Conservation (phyloP, 2,329 filamentous ascomycete genomes). For the Tricladium varicosporioides region DNA sequence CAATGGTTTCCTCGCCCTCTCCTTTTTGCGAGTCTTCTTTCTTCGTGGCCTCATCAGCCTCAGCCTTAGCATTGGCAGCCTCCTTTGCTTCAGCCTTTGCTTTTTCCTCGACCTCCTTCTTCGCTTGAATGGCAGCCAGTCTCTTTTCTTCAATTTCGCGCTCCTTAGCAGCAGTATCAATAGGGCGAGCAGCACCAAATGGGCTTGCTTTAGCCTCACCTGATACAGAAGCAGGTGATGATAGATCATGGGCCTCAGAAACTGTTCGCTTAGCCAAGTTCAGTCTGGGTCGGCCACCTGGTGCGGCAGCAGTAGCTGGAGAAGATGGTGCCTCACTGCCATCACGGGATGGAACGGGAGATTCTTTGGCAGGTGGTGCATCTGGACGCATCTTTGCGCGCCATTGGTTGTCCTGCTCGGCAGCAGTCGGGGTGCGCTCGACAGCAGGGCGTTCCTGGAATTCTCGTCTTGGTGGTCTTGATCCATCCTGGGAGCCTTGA, state of each 20-base stretch:
- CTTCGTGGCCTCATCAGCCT: slow-evolving; percentile 37
- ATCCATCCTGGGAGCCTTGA: slow-evolving; percentile 65
- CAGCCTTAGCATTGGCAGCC: slow-evolving; percentile 50
- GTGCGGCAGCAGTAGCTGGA: slow-evolving; percentile 56
- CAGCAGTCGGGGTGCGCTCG: slow-evolving; percentile 76
- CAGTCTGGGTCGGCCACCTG: slow-evolving; percentile 71
- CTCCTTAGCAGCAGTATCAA: slow-evolving; percentile 88
- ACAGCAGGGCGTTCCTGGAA: slow-evolving; percentile 66
- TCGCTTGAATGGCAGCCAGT: slow-evolving; percentile 69
- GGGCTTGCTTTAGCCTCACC: slow-evolving; percentile 83
- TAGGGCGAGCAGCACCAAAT: slow-evolving; percentile 90
- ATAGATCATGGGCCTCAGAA: slow-evolving; percentile 60
- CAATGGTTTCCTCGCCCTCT: slow-evolving; percentile 31
- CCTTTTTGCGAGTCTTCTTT: slow-evolving; percentile 24
- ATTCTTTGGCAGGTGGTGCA: slow-evolving; percentile 45
- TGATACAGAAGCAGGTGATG: slow-evolving; percentile 49
- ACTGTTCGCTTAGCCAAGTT: slow-evolving; percentile 92
- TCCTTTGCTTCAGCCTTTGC: slow-evolving; percentile 61
- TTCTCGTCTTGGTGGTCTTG: slow-evolving; percentile 75
- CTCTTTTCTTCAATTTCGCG: slow-evolving; percentile 88
- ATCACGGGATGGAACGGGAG: slow-evolving; percentile 67
- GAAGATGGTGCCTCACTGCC: slow-evolving; percentile 75
- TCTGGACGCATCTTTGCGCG: slow-evolving; percentile 89
- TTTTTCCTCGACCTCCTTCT: slow-evolving; percentile 67
- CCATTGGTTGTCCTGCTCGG: slow-evolving; percentile 93